Evolutionary conservation across 805 yeast species (phyloP), one percentile per base, ranked within the genome.

Genomic region (Grigorovia transvaalensis): DNA sequence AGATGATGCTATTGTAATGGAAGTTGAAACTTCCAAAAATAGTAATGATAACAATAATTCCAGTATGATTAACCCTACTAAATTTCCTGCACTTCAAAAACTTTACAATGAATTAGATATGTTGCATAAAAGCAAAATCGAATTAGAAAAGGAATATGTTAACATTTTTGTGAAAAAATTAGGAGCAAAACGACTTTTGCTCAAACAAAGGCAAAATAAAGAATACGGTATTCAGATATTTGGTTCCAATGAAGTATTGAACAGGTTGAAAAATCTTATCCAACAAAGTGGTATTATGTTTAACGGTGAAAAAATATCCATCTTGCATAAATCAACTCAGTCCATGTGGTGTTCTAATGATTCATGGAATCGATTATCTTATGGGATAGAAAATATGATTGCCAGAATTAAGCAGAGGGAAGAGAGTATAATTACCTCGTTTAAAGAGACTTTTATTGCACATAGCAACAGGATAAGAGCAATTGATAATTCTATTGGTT

Each of bases 341-440:
- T 66, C 81, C 0, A 60, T 77, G 3, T 72, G 77, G 68, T 62
- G 82, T 19, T 67, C 74, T 0, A 66, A 70, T 33, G 65, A 71
- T 1, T 73, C 77, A 62, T 82, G 89, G 81, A 65, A 73, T 0
- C 58, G 69, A 0, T 70, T 87, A 29, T 85, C 85, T 0, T 60
- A 68, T 6, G 61, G 64, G 4, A 66, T 84, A 15, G 78, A 78
- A 20, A 61, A 68, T 1, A 62, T 75, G 3, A 71, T 71, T n/a
- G 68, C 71, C 4, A 66, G 69, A 23, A 84, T 88, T 3, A 70
- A 71, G 13, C 58, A 58, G 1, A 81, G 79, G 51, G 96, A 90
- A 62, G 68, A 68, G 1, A 57, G 53, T 0, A 73, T 88, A 7
- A 66, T 88, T 6, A 71, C 72, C 4, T 63, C 66, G 1, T 70